These are phyloP conservation scores for Pinguiococcus pyrenoidosus DNA, from an alignment of 108 stramenopile species.

Conservation along the genomic window DNA sequence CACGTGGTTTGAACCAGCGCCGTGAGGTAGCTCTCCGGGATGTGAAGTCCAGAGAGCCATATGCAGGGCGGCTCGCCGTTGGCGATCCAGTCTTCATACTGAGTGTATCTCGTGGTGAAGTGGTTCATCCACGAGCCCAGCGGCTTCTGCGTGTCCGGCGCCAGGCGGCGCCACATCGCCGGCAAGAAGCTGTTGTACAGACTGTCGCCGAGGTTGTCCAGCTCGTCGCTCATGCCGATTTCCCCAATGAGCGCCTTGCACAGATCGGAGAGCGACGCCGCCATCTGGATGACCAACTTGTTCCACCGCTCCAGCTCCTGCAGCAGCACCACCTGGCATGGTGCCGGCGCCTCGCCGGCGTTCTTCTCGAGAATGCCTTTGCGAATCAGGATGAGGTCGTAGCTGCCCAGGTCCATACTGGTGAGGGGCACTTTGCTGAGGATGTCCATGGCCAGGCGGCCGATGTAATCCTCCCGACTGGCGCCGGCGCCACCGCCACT, in stretches of 20 bases:
- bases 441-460: conserved; percentile 28
- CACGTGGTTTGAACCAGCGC: conserved; percentile 56
- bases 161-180: conserved; percentile 30
- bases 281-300: conserved; percentile 37
- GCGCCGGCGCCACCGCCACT: conserved; percentile 29
- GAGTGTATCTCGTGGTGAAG: conserved; percentile 29
- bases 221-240: conserved; percentile 54
- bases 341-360: conserved; percentile 11
- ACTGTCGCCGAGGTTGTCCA: conserved; percentile 41
- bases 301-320: conserved; percentile 64
- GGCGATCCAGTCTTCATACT: conserved; percentile 43
- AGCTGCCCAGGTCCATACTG: conserved; percentile 35
- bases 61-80: conserved; percentile 45
- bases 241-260: conserved; percentile 44
- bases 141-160: conserved; percentile 49
- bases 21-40: conserved; percentile 55
- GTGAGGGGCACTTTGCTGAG: conserved; percentile 40
- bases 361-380: conserved; percentile 1
- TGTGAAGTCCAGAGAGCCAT: conserved; percentile 52
- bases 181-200: conserved; percentile 53
- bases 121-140: conserved; percentile 52
- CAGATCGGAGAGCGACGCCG: conserved; percentile 30
- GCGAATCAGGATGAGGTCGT: conserved; percentile 32
- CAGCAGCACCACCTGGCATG: conserved; percentile 49
- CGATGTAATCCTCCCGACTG: conserved; percentile 45